phyloP scores from a whole-genome alignment of 257 asterid genomes.

The Echium plantagineum region DNA sequence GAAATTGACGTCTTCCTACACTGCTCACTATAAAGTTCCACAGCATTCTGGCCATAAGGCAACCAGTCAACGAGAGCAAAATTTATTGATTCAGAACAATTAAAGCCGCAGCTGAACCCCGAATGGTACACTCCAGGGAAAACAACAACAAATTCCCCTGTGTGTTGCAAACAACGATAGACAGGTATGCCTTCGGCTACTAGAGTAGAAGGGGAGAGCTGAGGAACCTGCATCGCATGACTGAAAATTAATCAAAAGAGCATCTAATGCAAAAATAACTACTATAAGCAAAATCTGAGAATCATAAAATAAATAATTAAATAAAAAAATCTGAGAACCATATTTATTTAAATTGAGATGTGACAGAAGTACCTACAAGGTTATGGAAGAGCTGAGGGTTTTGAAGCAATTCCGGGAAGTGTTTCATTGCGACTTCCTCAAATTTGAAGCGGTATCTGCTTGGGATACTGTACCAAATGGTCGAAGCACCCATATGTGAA shows the following conservation, averaged over 20 bases:
- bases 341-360: background rate
- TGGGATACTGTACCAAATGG: conserved; percentile 69
- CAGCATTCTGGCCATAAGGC: conserved; percentile 52
- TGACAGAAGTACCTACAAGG: conserved; percentile 40
- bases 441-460: conserved; percentile 47
- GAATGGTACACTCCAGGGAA: conserved; percentile 75
- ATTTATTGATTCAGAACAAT: conserved; percentile 54
- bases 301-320: background rate
- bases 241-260: conserved; percentile 3
- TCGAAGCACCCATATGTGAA: conserved; percentile 61
- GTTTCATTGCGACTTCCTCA: conserved; percentile 46
- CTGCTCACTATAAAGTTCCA: conserved; percentile 45
- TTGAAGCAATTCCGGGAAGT: conserved; percentile 31
- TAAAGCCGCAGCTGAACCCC: conserved; percentile 64
- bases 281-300: background rate
- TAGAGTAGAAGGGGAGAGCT: conserved; percentile 54
- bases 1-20: conserved; percentile 52
- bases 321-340: background rate
- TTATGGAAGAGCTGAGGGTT: conserved; percentile 51
- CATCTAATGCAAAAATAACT: background rate
- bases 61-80: conserved; percentile 89
- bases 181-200: conserved; percentile 63
- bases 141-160: conserved; percentile 48
- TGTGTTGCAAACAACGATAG: conserved; percentile 66
- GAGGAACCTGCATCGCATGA: conserved; percentile 42